Evolutionary conservation across 352 stramenopile species (phyloP).

Genomic region (Blastocystis sp.): DNA sequence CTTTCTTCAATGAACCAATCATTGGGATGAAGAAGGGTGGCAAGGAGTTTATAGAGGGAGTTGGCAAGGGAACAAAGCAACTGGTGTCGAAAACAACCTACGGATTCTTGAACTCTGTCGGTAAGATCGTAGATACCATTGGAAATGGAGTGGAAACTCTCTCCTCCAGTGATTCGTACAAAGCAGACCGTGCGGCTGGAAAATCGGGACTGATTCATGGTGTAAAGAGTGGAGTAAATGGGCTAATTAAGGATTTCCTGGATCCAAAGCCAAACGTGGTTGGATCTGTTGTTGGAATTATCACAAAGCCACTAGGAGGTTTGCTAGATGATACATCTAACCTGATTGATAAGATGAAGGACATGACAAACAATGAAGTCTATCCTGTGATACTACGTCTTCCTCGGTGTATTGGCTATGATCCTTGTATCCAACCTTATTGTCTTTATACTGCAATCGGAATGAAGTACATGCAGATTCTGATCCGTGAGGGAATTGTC

Average conservation of each 20-base stretch:
- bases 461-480: background rate
- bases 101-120: conserved; percentile 80
- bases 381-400: background rate
- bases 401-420: conserved; percentile 1
- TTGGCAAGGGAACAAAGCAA: conserved; percentile 78
- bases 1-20: conserved; percentile 81
- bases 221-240: conserved; percentile 30
- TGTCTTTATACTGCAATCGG: background rate
- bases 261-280: background rate
- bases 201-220: conserved; percentile 46
- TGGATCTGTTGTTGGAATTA: conserved; percentile 6
- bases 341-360: conserved; percentile 30
- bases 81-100: conserved; percentile 77
- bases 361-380: conserved; percentile 25
- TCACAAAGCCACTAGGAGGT: conserved; percentile 38
- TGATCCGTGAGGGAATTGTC: background rate
- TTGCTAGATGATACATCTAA: conserved; percentile 32
- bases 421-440: background rate
- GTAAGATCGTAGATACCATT: conserved; percentile 79
- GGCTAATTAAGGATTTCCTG: background rate
- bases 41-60: conserved; percentile 75
- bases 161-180: conserved; percentile 80
- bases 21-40: conserved; percentile 74
- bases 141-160: conserved; percentile 77
- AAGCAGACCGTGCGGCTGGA: conserved; percentile 69